Conservation (phyloP, 192 early-diverging fungal species). For the Coemansia sp. region DNA sequence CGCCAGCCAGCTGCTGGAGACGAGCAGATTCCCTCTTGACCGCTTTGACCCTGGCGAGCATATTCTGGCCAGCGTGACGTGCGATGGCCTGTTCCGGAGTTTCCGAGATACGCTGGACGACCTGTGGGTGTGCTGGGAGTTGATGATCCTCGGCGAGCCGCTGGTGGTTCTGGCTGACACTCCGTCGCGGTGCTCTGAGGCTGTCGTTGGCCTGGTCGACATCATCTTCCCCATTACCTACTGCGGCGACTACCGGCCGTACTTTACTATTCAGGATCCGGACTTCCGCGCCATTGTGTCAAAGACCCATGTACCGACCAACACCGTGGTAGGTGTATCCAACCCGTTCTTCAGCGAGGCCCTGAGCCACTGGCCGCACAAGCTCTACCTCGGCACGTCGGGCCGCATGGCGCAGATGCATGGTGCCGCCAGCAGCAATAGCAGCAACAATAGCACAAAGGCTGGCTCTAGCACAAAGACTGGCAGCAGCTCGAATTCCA, state of each 20-base stretch:
- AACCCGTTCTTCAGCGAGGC: conserved; percentile 94
- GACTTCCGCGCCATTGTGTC: conserved; percentile 74
- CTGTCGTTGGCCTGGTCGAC: conserved; percentile 82
- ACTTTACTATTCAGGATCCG: conserved; percentile 95
- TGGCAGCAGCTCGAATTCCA: background rate
- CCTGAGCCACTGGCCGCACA: conserved; percentile 91
- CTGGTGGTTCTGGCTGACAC: conserved; percentile 88
- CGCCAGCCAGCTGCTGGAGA: conserved; percentile 75
- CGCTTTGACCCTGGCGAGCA: conserved; percentile 70
- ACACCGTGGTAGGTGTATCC: conserved; percentile 90
- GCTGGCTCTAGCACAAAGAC: background rate
- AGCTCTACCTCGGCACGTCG: conserved; percentile 65
- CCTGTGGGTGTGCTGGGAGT: conserved; percentile 92
- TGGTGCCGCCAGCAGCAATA: conserved; percentile 22
- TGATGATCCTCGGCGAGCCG: conserved; percentile 90
- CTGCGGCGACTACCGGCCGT: conserved; percentile 96
- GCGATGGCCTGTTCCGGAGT: conserved; percentile 71
- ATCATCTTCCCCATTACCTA: conserved; percentile 94
- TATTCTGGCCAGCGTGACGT: conserved; percentile 70
- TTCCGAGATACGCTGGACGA: conserved; percentile 80
- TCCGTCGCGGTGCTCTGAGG: conserved; percentile 84
- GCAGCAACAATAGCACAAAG: background rate
- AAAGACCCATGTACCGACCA: conserved; percentile 69
- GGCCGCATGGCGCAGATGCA: conserved; percentile 53
- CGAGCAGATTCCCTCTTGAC: conserved; percentile 68